These are phyloP conservation scores for Ampelocalamus luodianensis DNA, from an alignment of 176 grass and related monocot species.

Conservation along the genomic window DNA sequence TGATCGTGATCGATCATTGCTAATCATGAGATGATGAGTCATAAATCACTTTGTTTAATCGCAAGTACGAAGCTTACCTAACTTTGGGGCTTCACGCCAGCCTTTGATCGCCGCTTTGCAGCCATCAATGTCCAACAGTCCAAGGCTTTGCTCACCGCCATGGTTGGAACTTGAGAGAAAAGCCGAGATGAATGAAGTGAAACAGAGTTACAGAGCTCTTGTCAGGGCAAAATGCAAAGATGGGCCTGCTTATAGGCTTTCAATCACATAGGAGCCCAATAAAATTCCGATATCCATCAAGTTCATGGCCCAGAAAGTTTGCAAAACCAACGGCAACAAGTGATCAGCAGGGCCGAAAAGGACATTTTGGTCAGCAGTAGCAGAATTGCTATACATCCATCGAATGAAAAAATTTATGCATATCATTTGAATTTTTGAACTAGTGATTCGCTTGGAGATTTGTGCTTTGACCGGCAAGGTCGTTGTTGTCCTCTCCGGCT, in stretches of 20 bases:
- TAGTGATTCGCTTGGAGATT: too few species aligned
- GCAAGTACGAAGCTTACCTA: not conserved
- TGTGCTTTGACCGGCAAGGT: too few species aligned
- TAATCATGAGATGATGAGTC: not conserved
- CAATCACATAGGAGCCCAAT: not conserved
- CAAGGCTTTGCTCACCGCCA: not conserved
- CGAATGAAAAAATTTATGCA: too few species aligned
- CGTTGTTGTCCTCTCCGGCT: too few species aligned
- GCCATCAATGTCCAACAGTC: not conserved
- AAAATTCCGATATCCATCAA: not conserved
- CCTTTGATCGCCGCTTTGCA: not conserved
- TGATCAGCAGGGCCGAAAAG: too few species aligned
- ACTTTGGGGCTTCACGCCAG: not conserved
- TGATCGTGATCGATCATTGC: not conserved
- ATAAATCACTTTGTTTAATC: not conserved
- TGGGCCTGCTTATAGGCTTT: not conserved
- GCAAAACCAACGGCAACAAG: too few species aligned
- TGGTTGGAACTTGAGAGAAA: not conserved
- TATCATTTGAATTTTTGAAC: too few species aligned
- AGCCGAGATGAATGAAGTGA: not conserved
- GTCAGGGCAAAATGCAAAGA: not conserved
- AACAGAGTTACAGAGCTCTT: not conserved
- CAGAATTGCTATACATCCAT: too few species aligned
- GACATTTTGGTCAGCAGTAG: too few species aligned
- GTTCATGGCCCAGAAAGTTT: not conserved